Evolutionary conservation across 2,329 filamentous ascomycete genomes (phyloP), one percentile per base, ranked within the genome.

Genomic region (Didymella sp.): DNA sequence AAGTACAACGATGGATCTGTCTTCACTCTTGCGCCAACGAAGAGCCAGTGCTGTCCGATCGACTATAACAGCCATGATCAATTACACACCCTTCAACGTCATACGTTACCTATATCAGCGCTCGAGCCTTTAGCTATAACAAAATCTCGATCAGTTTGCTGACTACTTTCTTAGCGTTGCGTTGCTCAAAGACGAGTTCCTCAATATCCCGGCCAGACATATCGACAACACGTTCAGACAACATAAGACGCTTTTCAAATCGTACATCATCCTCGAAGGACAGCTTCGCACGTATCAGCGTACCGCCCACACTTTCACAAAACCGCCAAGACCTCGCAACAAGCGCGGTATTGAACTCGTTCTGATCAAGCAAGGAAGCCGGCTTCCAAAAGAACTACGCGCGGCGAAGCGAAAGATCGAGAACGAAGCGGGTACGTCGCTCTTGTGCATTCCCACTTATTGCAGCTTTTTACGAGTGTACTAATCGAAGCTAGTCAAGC

Each of bases 121-220:
- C 31, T 7, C 13, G 31, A 15, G 21, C 25, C 24, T 50, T 24
- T 19, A 27, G 9, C 15, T n/a, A 3, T 13, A 15, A n/a, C 2
- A 41, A 15, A 11, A 4, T 15, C 6, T 25, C 21, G 9, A 41
- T 25, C 7, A n/a, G 6, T 49, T 52, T 43, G 37, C 62, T 68
- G 40, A 69, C 57, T 7, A 19, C 13, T 58, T 9, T 22, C 6
- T 21, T 46, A 76, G 74, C n/a, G 7, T 58, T 37, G 63, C 68
- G 6, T 40, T 75, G n/a, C 69, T 81, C 12, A 78, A 78, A 60
- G 74, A 78, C 48, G 77, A 80, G 40, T 80, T 79, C 46, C 72
- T 67, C 0, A 64, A 70, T 7, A 66, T 80, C 6, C 73, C 77
- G 1, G 66, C 70, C 11, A 63, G 68, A 15, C 73, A 75, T 55